phyloP scores from a whole-genome alignment of 495 filamentous ascomycete species.

The Aspergillus carlsbadensis region DNA sequence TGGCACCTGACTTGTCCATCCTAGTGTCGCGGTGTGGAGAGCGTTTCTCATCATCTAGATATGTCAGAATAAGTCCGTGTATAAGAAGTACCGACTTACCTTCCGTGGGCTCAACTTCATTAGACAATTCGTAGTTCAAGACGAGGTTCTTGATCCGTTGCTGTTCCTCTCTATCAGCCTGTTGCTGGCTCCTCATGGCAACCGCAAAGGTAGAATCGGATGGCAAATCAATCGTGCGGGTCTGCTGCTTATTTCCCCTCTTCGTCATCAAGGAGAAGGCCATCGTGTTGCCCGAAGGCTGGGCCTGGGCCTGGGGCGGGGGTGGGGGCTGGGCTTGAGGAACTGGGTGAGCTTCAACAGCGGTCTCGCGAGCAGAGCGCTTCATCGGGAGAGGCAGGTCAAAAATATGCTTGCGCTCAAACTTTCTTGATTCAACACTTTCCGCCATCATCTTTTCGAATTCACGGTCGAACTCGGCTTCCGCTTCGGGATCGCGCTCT shows the following conservation, averaged over 20 bases:
- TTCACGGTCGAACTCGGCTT: slow-evolving; percentile 97
- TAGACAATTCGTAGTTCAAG: slow-evolving; percentile 88
- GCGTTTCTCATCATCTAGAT: slow-evolving; percentile 33
- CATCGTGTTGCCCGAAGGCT: slow-evolving; percentile 64
- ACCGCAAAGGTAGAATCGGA: slow-evolving; percentile 93
- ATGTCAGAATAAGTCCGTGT: background rate
- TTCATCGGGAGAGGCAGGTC: slow-evolving; percentile 92
- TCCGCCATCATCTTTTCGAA: slow-evolving; percentile 99
- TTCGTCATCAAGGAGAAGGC: slow-evolving; percentile 95
- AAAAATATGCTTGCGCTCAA: slow-evolving; percentile 90
- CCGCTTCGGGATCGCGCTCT: slow-evolving; percentile 87
- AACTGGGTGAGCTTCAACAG: slow-evolving; percentile 39
- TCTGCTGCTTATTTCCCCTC: slow-evolving; percentile 95
- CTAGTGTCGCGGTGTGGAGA: slow-evolving; percentile 34
- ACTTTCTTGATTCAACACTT: slow-evolving; percentile 88
- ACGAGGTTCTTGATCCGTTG: slow-evolving; percentile 97
- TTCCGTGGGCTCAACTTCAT: slow-evolving; percentile 74
- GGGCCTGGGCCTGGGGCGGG: background rate
- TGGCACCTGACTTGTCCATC: slow-evolving; percentile 67
- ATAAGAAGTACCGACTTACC: slow-evolving; percentile 23
- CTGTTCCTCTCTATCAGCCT: slow-evolving; percentile 93
- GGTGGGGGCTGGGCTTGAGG: slow-evolving; percentile 20
- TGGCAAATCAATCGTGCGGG: slow-evolving; percentile 88
- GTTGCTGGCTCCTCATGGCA: slow-evolving; percentile 91
- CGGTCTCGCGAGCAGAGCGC: slow-evolving; percentile 62